A percentile compares a stretch with the other conserved stretches of the same genome.
phyloP scores from a whole-genome alignment of 2,329 filamentous ascomycete species.

The Pseudocercospora fijiensis region DNA sequence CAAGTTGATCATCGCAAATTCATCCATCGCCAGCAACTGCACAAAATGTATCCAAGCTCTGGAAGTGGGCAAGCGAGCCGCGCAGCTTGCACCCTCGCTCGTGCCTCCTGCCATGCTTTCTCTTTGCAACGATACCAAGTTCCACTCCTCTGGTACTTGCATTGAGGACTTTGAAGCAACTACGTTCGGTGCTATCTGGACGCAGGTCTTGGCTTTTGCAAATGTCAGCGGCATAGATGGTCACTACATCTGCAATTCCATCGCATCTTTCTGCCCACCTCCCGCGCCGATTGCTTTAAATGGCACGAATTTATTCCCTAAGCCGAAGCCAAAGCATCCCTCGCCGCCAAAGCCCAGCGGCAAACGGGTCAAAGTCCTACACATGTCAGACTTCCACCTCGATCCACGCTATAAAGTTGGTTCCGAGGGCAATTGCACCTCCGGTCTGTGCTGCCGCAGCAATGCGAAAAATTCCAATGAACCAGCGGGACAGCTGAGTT shows the following conservation, averaged over 20 bases:
- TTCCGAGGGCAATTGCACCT: constrained; percentile 56
- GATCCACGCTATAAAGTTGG: constrained; percentile 55
- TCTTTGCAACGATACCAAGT: constrained; percentile 52
- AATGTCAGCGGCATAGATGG: constrained; percentile 57
- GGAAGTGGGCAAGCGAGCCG: constrained; percentile 52
- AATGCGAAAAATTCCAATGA: constrained; percentile 42
- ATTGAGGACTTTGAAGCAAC: constrained; percentile 48
- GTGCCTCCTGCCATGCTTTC: constrained; percentile 54
- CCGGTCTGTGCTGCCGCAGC: constrained; percentile 53
- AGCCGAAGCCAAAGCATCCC: constrained; percentile 52
- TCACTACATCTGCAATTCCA: constrained; percentile 56
- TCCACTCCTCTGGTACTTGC: constrained; percentile 51
- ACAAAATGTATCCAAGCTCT: constrained; percentile 56
- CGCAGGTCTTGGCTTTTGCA: constrained; percentile 56
- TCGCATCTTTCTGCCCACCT: constrained; percentile 51
- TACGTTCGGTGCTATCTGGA: constrained; percentile 57
- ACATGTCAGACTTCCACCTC: constrained; percentile 57
- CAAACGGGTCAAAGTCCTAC: constrained; percentile 56
- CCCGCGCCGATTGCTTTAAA: constrained; percentile 50
- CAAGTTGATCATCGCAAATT: constrained; percentile 43
- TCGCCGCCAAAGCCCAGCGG: constrained; percentile 51
- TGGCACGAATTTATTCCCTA: constrained; percentile 51
- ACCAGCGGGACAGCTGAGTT: constrained; percentile 38
- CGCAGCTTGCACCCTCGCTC: constrained; percentile 49
- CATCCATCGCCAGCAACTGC: constrained; percentile 45